Conservation (phyloP, 2,329 filamentous ascomycete genomes). For the Calonectria pseudoturangicola region DNA sequence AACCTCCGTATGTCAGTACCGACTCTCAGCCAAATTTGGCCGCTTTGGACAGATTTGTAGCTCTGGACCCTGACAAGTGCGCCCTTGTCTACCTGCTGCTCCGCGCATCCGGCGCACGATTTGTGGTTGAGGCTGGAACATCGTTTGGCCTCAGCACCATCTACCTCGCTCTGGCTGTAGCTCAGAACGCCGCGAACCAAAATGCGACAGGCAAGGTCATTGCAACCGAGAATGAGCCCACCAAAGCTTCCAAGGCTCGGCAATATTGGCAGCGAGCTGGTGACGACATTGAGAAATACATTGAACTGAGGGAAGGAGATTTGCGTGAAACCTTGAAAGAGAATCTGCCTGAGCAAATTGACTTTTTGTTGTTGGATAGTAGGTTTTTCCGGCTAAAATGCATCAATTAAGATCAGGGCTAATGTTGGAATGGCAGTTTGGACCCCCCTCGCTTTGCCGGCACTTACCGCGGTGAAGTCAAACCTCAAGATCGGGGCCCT, state of each 20-base stretch:
- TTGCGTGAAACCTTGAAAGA: constrained; percentile 70
- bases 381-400: constrained; percentile 56
- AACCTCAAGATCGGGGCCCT: constrained; percentile 67
- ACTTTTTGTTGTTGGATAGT: constrained; percentile 78
- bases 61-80: constrained; percentile 75
- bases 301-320: constrained; percentile 76
- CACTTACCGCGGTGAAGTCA: constrained; percentile 67
- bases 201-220: constrained; percentile 65
- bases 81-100: constrained; percentile 73
- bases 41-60: constrained; percentile 72
- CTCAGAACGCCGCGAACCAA: constrained; percentile 63
- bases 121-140: constrained; percentile 76
- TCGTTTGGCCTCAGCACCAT: constrained; percentile 78
- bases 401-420: neutral
- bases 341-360: constrained; percentile 68
- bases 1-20: constrained; percentile 56
- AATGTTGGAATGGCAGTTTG: constrained; percentile 66
- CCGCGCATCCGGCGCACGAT: constrained; percentile 67
- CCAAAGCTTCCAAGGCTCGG: constrained; percentile 71
- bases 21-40: constrained; percentile 40
- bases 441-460: constrained; percentile 72
- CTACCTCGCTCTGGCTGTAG: constrained; percentile 75
- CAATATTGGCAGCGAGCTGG: constrained; percentile 73
- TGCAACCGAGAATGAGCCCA: constrained; percentile 75
- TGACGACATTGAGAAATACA: constrained; percentile 66